Conservation (phyloP, 495 filamentous ascomycete species). For the Annulohypoxylon bovei region DNA sequence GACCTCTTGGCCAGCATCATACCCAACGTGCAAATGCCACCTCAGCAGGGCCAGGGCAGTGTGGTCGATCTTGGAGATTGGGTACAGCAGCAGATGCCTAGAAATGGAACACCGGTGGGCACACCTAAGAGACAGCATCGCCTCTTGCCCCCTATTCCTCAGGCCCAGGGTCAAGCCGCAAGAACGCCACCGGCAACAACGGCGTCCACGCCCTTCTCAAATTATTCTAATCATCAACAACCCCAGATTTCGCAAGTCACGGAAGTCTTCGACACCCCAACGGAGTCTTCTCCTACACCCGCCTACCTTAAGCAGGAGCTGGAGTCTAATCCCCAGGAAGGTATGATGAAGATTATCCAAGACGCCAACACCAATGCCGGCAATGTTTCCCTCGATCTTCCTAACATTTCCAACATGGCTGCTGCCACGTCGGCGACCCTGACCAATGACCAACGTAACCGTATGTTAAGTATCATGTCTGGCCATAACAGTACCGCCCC, state of each 20-base stretch:
- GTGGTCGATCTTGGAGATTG: constrained; percentile 81
- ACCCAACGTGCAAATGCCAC: constrained; percentile 64
- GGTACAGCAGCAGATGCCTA: constrained; percentile 54
- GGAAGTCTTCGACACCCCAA: constrained; percentile 57
- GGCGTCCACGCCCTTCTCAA: constrained; percentile 41
- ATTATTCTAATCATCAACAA: constrained; percentile 42
- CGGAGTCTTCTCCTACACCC: constrained; percentile 50
- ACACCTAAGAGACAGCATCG: constrained; percentile 58
- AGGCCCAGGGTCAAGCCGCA: constrained; percentile 37
- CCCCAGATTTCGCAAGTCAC: constrained; percentile 58
- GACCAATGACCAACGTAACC: constrained; percentile 78
- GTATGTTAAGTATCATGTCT: constrained; percentile 84
- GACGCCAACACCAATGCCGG: constrained; percentile 74
- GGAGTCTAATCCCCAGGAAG: constrained; percentile 65
- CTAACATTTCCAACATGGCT: constrained; percentile 80
- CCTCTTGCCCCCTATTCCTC: constrained; percentile 58
- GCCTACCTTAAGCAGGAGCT: constrained; percentile 59
- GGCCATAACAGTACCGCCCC: constrained; percentile 35
- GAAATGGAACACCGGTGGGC: constrained; percentile 49
- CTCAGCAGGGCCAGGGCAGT: constrained; percentile 60
- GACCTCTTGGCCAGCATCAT: constrained; percentile 78
- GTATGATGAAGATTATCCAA: constrained; percentile 90
- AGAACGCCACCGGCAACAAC: constrained; percentile 41
- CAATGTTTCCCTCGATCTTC: constrained; percentile 70
- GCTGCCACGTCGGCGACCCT: constrained; percentile 74